phyloP scores from a whole-genome alignment of 352 stramenopile species.

The Aphanomyces cochlioides region DNA sequence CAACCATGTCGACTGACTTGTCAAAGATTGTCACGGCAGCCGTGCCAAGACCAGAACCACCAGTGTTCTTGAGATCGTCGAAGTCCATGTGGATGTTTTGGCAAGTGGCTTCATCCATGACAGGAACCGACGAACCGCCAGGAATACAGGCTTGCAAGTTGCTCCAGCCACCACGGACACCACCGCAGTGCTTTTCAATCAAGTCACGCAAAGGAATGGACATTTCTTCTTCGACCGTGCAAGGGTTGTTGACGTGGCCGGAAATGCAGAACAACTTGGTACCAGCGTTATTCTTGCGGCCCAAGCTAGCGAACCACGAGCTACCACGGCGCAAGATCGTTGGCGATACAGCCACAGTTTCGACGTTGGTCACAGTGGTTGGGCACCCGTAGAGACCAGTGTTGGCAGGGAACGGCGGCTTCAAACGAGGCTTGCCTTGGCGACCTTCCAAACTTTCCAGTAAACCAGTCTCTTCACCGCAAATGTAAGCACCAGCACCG shows the following conservation, averaged over 20 bases:
- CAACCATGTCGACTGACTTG: constrained; percentile 99
- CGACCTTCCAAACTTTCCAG: constrained; percentile 97
- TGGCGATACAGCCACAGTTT: constrained; percentile 97
- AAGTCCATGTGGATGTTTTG: constrained; percentile 99
- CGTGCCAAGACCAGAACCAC: constrained; percentile 95
- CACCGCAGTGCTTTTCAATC: constrained; percentile 98
- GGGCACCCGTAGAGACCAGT: constrained; percentile 99
- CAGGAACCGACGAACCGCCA: constrained; percentile 94
- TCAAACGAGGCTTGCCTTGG: constrained; percentile 97
- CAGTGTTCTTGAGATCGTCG: constrained; percentile 95
- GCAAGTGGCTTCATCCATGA: constrained; percentile 90
- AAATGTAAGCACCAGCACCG: constrained; percentile 99
- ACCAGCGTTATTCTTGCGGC: constrained; percentile 97
- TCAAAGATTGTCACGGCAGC: constrained; percentile 99
- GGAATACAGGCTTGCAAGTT: constrained; percentile 98
- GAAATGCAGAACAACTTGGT: constrained; percentile 99
- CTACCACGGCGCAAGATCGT: constrained; percentile 97
- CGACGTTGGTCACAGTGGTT: constrained; percentile 99
- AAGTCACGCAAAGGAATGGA: constrained; percentile 96
- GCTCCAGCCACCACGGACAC: constrained; percentile 98
- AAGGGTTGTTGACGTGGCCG: constrained; percentile 99
- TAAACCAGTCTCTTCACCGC: constrained; percentile 98
- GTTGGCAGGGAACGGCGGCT: constrained; percentile 99
- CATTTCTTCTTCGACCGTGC: constrained; percentile 98
- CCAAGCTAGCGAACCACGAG: constrained; percentile 96